phyloP scores from a whole-genome alignment of 345 rosid species.

The Trapa bicornis region DNA sequence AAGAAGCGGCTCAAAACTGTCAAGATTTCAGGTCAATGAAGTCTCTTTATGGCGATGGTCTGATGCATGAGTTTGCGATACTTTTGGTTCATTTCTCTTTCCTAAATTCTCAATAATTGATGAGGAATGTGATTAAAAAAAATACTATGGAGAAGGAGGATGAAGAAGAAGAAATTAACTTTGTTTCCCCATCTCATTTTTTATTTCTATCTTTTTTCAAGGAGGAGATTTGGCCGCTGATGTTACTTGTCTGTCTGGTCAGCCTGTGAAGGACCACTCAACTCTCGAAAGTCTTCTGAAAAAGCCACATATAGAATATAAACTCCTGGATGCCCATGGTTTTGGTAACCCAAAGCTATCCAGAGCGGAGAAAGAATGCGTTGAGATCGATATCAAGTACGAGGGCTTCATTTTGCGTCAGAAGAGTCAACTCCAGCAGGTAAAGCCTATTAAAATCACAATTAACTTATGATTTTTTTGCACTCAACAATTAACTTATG shows the following conservation, averaged over 20 bases:
- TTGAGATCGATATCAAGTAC: slow-evolving; percentile 83
- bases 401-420: slow-evolving; percentile 92
- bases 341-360: slow-evolving; percentile 58
- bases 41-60: neutral
- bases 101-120: neutral
- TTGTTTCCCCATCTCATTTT: slow-evolving; percentile 1
- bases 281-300: slow-evolving; percentile 79
- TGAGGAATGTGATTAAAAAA: neutral
- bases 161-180: neutral
- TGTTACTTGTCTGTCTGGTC: slow-evolving; percentile 48
- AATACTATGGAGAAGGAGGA: neutral
- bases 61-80: neutral
- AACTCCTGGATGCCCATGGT: slow-evolving; percentile 70
- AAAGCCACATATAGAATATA: slow-evolving; percentile 81
- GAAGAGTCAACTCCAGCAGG: slow-evolving; percentile 75
- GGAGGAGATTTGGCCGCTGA: slow-evolving; percentile 84
- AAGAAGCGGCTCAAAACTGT: slow-evolving; percentile 65
- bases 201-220: slow-evolving; percentile 14
- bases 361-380: slow-evolving; percentile 71
- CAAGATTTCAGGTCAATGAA: slow-evolving; percentile 62
- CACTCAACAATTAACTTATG: neutral
- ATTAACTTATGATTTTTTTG: too few relatives aligned
- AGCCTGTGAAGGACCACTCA: slow-evolving; percentile 73
- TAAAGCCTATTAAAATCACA: slow-evolving; percentile 9
- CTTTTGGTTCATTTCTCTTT: neutral